These are phyloP conservation scores for Abrus precatorius DNA, from an alignment of 306 rosid genomes.

Conservation along the genomic window DNA sequence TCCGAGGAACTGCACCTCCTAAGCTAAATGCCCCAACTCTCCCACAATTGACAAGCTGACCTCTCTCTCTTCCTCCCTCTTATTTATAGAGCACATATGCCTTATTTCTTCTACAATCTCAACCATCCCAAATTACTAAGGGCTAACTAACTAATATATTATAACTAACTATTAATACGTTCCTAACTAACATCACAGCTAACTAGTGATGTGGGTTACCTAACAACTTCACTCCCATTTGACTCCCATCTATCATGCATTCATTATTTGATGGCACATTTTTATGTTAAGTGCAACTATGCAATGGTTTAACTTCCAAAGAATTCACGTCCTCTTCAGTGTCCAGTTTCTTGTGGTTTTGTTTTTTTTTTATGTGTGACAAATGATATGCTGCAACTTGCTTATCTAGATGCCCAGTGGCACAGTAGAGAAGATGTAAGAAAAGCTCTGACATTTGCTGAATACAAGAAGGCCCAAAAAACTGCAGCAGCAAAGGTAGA, in stretches of 20 bases:
- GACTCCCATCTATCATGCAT: conserved; percentile 3
- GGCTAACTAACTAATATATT: too few relatives aligned
- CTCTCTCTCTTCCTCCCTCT: too few relatives aligned
- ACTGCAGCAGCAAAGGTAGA: conserved; percentile 80
- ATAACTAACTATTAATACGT: too few relatives aligned
- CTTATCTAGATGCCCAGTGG: conserved; percentile 70
- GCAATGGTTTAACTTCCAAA: background rate
- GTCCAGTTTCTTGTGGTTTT: background rate
- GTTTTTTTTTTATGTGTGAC: conserved; percentile 23
- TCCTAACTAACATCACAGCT: too few relatives aligned
- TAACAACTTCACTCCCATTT: background rate
- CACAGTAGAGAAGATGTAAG: conserved; percentile 87
- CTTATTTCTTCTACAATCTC: too few relatives aligned
- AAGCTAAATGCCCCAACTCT: too few relatives aligned
- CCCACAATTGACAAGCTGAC: too few relatives aligned
- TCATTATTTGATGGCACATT: background rate
- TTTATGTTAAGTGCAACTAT: conserved; percentile 11
- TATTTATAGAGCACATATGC: too few relatives aligned
- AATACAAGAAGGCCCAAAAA: conserved; percentile 84
- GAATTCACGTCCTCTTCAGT: background rate
- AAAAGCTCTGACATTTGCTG: conserved; percentile 72
- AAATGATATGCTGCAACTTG: conserved; percentile 37
- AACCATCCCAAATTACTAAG: too few relatives aligned
- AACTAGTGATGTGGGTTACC: too few relatives aligned
- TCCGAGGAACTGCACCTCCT: too few relatives aligned